Base-by-base conservation (phyloP, 1,284 basidiomycete species). In the Sporisorium exsertum region DNA sequence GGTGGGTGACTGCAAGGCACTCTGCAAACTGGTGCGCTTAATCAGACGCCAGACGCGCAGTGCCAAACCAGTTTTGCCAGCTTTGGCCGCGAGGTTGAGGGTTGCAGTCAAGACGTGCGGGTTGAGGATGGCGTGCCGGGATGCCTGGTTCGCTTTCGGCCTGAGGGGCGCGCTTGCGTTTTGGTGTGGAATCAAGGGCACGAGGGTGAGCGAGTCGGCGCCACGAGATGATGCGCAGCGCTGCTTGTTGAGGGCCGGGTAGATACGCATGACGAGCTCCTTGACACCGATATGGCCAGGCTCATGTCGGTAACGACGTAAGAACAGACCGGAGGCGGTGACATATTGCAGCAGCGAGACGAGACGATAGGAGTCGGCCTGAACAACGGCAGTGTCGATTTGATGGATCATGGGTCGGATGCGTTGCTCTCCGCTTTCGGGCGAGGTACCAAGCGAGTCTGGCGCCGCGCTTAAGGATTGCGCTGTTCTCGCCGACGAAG, bases 11-110 rank as follows among this genome's bases (percentile, higher is more conserved):
- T 53, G 58, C 32, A 61, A 50, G 27, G 58, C 55, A 50, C 77
- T 78, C 37, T 76, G 65, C 22, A 68, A 27, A 49, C 73, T 75
- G 18, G 63, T 66, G 10, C 72, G 72, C 63, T 81, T 81, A 37
- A 78, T 58, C n/a, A 79, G 53, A 40, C 64, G 72, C 79, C 79
- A 82, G n/a, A 81, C 42, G 20, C 74, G 73, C 50, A 81, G 32
- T 13, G 68, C 69, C 12, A 81, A 57, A 20, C 64, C 66, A 1
- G 69, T 65, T 47, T 73, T 72, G 26, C 78, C 78, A 22, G 72
- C 74, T 24, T 64, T 67, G 26, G 62, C 75, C 2, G 75, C 79
- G 3, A 82, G 64, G 24, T 77, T 68, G 53, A 81, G 69, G 27
- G 64, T 55, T 2, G 79, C 75, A 1, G 71, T 74, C 53, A 77